phyloP scores from a whole-genome alignment of 768 basidiomycete species.

The Trichaptum fuscoviolaceum region DNA sequence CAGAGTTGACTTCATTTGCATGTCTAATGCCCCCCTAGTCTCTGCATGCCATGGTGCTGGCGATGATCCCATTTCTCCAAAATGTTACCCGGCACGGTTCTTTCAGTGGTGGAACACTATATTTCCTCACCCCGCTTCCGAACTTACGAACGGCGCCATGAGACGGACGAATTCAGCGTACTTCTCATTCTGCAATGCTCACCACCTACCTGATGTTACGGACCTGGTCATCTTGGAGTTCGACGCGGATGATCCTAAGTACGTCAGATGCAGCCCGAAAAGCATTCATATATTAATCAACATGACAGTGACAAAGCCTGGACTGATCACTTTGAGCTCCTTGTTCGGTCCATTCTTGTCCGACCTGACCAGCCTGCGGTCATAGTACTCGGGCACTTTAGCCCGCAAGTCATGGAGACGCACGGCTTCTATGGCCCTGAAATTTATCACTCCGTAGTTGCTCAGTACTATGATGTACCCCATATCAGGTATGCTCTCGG shows the following conservation, averaged over 20 bases:
- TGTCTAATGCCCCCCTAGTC: slow-evolving; percentile 38
- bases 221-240: slow-evolving; percentile 96
- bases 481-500: slow-evolving; percentile 57
- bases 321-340: slow-evolving; percentile 85
- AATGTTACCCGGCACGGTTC: slow-evolving; percentile 91
- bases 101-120: slow-evolving; percentile 97
- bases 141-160: slow-evolving; percentile 97
- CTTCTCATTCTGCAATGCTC: slow-evolving; percentile 89
- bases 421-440: slow-evolving; percentile 90
- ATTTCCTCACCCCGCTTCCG: slow-evolving; percentile 98
- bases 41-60: slow-evolving; percentile 93
- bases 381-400: slow-evolving; percentile 92
- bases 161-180: slow-evolving; percentile 88
- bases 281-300: neutral
- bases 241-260: slow-evolving; percentile 86
- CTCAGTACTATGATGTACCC: slow-evolving; percentile 96
- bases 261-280: slow-evolving; percentile 29
- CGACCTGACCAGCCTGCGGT: slow-evolving; percentile 91
- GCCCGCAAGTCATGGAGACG: slow-evolving; percentile 71
- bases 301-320: slow-evolving; percentile 56
- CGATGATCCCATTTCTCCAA: slow-evolving; percentile 77
- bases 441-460: slow-evolving; percentile 82
- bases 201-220: slow-evolving; percentile 90
- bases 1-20: neutral
- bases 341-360: slow-evolving; percentile 86